Percentiles rank a stretch among this genome's conserved stretches.
These are phyloP conservation scores for Alternaria postmessia DNA, from an alignment of 2,329 filamentous ascomycete species.

Conservation along the genomic window DNA sequence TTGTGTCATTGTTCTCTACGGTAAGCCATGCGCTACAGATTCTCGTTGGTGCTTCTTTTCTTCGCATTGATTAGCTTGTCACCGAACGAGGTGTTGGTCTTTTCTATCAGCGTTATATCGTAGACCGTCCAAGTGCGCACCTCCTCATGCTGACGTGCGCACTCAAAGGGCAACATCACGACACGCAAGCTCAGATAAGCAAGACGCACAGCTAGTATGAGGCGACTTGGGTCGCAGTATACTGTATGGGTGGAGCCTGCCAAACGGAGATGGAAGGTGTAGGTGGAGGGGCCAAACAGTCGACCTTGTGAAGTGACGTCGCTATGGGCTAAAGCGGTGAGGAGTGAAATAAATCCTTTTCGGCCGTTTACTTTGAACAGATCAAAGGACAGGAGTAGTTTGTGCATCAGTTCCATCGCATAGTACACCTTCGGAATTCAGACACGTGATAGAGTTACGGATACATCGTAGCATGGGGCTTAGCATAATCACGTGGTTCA, in stretches of 20 bases:
- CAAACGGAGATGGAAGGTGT: slow-evolving; percentile 3
- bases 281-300: slow-evolving; percentile 1
- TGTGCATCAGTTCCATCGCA: slow-evolving; percentile 4
- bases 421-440: slow-evolving; percentile 1
- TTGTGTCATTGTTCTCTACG: not conserved
- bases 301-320: slow-evolving; percentile 3
- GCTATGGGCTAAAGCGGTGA: not conserved
- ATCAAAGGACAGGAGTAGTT: slow-evolving; percentile 2
- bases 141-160: not conserved
- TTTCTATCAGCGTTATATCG: slow-evolving; percentile 3
- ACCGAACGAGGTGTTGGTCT: slow-evolving; percentile 2
- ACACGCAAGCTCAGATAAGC: slow-evolving; percentile 3
- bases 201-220: slow-evolving; percentile 2
- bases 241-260: slow-evolving; percentile 3
- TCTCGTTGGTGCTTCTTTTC: not conserved
- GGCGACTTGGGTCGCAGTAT: slow-evolving; percentile 4
- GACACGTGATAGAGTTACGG: slow-evolving; percentile 1
- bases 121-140: slow-evolving; percentile 1
- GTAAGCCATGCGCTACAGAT: not conserved
- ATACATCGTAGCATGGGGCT: slow-evolving; percentile 3
- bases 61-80: slow-evolving; percentile 1
- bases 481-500: slow-evolving; percentile 2
- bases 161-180: slow-evolving; percentile 2
- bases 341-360: slow-evolving; percentile 3
- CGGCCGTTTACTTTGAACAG: slow-evolving; percentile 2